Base-by-base conservation (phyloP, 2,329 filamentous ascomycete species). In the Pseudogymnoascus sp. region DNA sequence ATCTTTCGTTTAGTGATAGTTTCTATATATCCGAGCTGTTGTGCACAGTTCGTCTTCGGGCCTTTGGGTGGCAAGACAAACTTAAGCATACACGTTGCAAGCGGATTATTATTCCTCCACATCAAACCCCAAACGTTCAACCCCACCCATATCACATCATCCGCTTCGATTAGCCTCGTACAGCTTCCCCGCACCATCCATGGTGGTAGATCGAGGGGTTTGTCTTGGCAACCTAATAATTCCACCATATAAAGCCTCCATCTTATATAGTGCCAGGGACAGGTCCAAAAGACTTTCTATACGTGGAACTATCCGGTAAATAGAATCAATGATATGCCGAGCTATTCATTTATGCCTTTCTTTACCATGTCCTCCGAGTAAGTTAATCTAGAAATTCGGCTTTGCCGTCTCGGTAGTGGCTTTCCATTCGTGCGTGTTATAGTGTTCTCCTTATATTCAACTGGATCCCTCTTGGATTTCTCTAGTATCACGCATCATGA, bases 71-170 rank as follows among this genome's bases (percentile, higher is more conserved):
- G 18, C 11, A 43, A 43, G 16, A 43, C 42, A 43, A 43, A 21
- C 21, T 23, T 9, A 53, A 18, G 2, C 46, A 11, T 16, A 34
- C n/a, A 16, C 28, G 28, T 18, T 34, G 2, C 8, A 18, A 6
- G 25, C 46, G 46, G 46, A 56, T 56, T 56, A 56, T 56, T 28
- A 56, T 56, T 56, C 8, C 28, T 18, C 46, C 46, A 31, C n/a
- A 7, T 34, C 25, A 5, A 31, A 56, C n/a, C 25, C 28, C 25
- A 31, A 12, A 18, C n/a, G 4, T 56, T 34, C n/a, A 34, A 56
- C n/a, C 14, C 46, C 46, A 28, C 28, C 2, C 8, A 34, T 4
- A 56, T 56, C 25, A 56, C 25, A 56, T 56, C 46, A 56, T 18
- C 46, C 46, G 46, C n/a, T 18, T 1, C 46, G 25, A 34, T 56